Base-by-base conservation (phyloP, 2,329 filamentous ascomycete genomes). In the Penicillium sclerotiorum region DNA sequence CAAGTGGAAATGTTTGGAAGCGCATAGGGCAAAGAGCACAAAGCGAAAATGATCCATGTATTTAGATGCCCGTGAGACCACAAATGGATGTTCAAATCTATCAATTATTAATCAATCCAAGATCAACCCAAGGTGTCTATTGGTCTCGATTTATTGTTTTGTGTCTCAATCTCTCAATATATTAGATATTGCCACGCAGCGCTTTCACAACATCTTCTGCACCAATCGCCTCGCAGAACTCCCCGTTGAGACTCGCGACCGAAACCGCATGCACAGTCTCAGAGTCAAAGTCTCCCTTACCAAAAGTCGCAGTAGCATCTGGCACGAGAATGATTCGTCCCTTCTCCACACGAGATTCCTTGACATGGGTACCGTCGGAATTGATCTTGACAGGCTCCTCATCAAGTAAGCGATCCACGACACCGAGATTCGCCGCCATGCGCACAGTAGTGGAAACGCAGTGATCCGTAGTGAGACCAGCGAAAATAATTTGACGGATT, bases 391-490 rank as follows among this genome's bases (percentile, higher is more conserved):
- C 40, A 11, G 49, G 54, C 0, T 49, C 55, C 18, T 52, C 45
- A 11, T 54, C 54, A 4, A 53, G 35, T 37, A 63, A 58, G 17
- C 57, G 52, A 52, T 74, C 69, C 33, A 73, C 69, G 13, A 79
- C 72, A 5, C 69, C 67, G 35, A 79, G 46, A 52, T 80, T 79
- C 15, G 64, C 71, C 1, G 76, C 76, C 74, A 78, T 77, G 7
- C 77, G 70, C 20, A 72, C 69, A 2, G 73, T 74, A 4, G 77
- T 79, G 49, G 72, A 77, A 12, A 80, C 75, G 45, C 77, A 80
- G 52, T 79, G 77, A 59, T 79, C 77, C 28, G 76, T 78, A 3
- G 73, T 77, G 48, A 79, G 50, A 0, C 76, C 77, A 2, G 63
- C 64, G 22, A 78, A 57, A 15, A 77, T 49, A 0, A 77, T 61